Conservation (phyloP, 257 asterid genomes). For the Gentiana straminea region DNA sequence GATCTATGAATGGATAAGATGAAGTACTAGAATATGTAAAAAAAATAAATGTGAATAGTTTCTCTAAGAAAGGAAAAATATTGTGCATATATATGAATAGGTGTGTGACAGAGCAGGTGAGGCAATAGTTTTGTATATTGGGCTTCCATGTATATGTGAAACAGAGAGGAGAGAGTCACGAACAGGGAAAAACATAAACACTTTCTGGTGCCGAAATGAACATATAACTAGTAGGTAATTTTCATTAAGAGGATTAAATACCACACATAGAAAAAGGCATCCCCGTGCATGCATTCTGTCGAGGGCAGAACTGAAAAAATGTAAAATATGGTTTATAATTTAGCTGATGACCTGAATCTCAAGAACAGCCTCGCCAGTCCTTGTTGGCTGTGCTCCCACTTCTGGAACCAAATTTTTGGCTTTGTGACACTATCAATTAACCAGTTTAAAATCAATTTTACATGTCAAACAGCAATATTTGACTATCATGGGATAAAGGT, state of each 20-base stretch:
- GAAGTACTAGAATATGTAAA: too few relatives aligned
- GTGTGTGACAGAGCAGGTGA: too few relatives aligned
- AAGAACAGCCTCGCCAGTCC: slow-evolving; percentile 98
- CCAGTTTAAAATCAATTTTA: slow-evolving; percentile 10
- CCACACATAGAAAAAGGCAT: not conserved
- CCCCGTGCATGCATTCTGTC: too few relatives aligned
- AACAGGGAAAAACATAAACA: not conserved
- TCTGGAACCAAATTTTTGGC: slow-evolving; percentile 98
- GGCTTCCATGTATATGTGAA: not conserved
- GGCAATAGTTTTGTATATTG: too few relatives aligned
- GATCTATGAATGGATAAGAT: too few relatives aligned
- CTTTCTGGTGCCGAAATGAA: not conserved
- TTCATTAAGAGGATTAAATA: not conserved
- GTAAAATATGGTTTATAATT: slow-evolving; percentile 4
- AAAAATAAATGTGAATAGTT: too few relatives aligned
- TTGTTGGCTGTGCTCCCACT: slow-evolving; percentile 92
- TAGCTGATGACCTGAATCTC: slow-evolving; percentile 69
- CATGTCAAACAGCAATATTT: slow-evolving; percentile 2
- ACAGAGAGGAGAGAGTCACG: not conserved
- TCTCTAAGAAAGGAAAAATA: too few relatives aligned
- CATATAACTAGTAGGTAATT: not conserved
- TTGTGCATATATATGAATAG: too few relatives aligned
- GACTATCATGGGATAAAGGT: not conserved
- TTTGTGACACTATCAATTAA: slow-evolving; percentile 75
- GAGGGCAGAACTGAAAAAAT: not conserved